Conservation (phyloP, 2,329 filamentous ascomycete genomes). For the Botrytis fabae region DNA sequence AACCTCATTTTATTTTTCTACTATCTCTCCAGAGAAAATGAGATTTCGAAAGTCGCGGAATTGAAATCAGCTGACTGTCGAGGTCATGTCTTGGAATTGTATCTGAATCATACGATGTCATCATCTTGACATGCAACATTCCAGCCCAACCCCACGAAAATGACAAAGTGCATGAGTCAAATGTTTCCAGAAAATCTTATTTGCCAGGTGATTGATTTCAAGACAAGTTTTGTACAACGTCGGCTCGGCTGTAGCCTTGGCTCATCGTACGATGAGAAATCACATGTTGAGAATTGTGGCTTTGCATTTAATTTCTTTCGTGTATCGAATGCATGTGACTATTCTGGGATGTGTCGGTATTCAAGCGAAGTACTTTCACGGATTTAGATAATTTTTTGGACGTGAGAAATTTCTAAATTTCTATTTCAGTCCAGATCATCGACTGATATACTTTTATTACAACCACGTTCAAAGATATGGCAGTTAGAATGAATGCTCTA, state of each 20-base stretch:
- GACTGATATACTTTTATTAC: not conserved
- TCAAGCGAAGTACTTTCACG: not conserved
- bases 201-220: not conserved
- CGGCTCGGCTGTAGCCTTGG: not conserved
- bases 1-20: not conserved
- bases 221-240: not conserved
- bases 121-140: not conserved
- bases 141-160: not conserved
- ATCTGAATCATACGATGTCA: conserved; percentile 1
- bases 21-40: not conserved
- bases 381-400: not conserved
- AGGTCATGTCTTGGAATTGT: not conserved
- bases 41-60: not conserved
- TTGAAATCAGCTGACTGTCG: conserved; percentile 3
- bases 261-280: not conserved
- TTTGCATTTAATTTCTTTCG: not conserved
- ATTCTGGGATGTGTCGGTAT: not conserved
- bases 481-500: not conserved
- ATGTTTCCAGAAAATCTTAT: not conserved
- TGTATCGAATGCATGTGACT: not conserved
- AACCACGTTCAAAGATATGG: not conserved
- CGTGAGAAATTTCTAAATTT: not conserved
- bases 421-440: not conserved
- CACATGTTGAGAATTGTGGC: not conserved
- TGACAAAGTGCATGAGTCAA: not conserved